These are phyloP conservation scores for Lecanoromycetidae sp. DNA, from an alignment of 2,329 filamentous ascomycete genomes.

Conservation along the genomic window DNA sequence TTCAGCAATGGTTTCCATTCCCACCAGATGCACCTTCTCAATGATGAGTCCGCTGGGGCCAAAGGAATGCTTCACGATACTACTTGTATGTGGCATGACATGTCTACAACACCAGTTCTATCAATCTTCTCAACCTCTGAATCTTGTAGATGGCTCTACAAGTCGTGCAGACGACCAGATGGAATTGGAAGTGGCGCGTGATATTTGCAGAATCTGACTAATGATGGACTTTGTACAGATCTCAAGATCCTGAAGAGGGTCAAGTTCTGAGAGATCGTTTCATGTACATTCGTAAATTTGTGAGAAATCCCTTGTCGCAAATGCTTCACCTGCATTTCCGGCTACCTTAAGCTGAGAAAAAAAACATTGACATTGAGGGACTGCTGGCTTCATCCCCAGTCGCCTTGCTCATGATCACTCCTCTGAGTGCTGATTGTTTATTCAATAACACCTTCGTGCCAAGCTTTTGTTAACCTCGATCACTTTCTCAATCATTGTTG, in stretches of 20 bases:
- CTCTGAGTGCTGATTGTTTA: too few relatives aligned
- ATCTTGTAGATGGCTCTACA: background rate
- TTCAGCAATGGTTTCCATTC: background rate
- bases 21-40: background rate
- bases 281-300: background rate
- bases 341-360: background rate
- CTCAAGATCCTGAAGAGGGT: background rate
- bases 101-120: conserved; percentile 17
- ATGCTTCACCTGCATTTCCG: background rate
- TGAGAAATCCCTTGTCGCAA: background rate
- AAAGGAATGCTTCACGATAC: conserved; percentile 31
- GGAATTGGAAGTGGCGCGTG: background rate
- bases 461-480: too few relatives aligned
- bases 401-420: too few relatives aligned
- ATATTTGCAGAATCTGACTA: background rate
- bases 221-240: background rate
- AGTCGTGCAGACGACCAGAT: background rate
- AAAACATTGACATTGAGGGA: background rate
- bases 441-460: too few relatives aligned
- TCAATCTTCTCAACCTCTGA: conserved; percentile 19
- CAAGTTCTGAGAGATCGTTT: background rate
- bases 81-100: background rate
- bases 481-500: too few relatives aligned
- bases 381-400: background rate
- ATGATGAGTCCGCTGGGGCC: conserved; percentile 44